These are phyloP conservation scores for Pisolithus thermaeus DNA, from an alignment of 1,284 basidiomycete species.

Conservation along the genomic window DNA sequence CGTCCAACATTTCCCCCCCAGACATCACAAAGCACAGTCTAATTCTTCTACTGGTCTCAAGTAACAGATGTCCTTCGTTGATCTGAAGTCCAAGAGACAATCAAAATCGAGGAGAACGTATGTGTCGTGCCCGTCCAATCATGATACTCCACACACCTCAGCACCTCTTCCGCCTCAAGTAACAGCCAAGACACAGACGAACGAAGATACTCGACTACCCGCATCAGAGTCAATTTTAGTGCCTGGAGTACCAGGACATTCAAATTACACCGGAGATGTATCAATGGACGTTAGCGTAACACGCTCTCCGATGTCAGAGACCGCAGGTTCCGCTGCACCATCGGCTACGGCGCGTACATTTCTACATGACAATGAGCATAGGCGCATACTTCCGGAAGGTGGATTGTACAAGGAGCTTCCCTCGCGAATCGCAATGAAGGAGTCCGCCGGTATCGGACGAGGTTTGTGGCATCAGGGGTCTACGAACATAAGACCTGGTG, in stretches of 20 bases:
- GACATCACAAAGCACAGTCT: too few species aligned
- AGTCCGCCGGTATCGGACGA: conserved; percentile 29
- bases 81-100: conserved; percentile 22
- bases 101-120: conserved; percentile 26
- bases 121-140: conserved; percentile 17
- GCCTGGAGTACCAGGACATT: not conserved
- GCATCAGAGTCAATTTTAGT: not conserved
- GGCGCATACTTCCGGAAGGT: not conserved
- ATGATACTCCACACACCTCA: conserved; percentile 13
- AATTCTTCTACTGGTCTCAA: not conserved
- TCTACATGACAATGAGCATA: not conserved
- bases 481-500: conserved; percentile 34
- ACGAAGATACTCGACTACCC: not conserved
- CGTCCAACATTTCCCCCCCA: too few species aligned
- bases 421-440: conserved; percentile 26
- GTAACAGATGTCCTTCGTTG: conserved; percentile 31
- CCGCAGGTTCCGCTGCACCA: not conserved
- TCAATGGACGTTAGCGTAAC: not conserved
- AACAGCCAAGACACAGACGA: not conserved
- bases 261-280: not conserved
- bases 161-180: conserved; percentile 14
- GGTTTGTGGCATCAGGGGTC: conserved; percentile 34
- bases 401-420: conserved; percentile 25
- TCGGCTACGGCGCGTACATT: not conserved
- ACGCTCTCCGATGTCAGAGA: not conserved